Percentiles rank a stretch among this genome's conserved stretches.
phyloP scores from a whole-genome alignment of 2,329 filamentous ascomycete species.

The Penicillium corylophilum region DNA sequence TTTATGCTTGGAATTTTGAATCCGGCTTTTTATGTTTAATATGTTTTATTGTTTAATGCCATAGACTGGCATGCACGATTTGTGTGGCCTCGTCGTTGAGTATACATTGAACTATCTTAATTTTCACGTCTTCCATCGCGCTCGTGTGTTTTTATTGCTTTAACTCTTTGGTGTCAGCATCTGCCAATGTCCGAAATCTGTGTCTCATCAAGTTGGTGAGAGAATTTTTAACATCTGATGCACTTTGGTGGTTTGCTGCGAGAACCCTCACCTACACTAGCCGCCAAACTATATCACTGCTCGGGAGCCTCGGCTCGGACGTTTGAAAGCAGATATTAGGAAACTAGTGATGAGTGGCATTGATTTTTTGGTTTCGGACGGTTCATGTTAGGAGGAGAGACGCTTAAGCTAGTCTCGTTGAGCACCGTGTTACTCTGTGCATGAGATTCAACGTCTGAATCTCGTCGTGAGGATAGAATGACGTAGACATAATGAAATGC shows the following conservation, averaged over 20 bases:
- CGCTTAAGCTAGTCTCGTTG: no score
- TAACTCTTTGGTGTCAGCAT: conserved; percentile 26
- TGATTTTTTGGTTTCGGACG: no score
- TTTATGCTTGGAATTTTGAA: conserved; percentile 10
- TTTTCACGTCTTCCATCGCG: conserved; percentile 13
- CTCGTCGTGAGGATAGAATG: no score
- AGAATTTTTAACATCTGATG: no score
- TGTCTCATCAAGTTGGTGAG: no score
- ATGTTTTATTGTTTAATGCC: conserved; percentile 18
- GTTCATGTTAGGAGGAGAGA: no score
- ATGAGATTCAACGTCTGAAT: no score
- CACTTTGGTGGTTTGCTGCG: neutral
- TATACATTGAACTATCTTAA: neutral
- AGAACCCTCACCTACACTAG: conserved; percentile 32
- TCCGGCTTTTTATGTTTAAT: conserved; percentile 23
- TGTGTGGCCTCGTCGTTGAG: neutral
- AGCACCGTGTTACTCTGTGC: no score
- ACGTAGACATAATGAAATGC: no score
- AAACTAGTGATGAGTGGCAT: no score
- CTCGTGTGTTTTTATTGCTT: conserved; percentile 26
- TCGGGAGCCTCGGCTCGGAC: conserved; percentile 15
- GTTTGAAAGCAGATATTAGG: no score
- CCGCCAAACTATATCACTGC: conserved; percentile 21
- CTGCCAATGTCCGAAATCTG: conserved; percentile 26
- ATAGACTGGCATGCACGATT: neutral